These are phyloP conservation scores for Bimuria novae-zelandiae DNA, from an alignment of 2,329 filamentous ascomycete species.

Conservation along the genomic window DNA sequence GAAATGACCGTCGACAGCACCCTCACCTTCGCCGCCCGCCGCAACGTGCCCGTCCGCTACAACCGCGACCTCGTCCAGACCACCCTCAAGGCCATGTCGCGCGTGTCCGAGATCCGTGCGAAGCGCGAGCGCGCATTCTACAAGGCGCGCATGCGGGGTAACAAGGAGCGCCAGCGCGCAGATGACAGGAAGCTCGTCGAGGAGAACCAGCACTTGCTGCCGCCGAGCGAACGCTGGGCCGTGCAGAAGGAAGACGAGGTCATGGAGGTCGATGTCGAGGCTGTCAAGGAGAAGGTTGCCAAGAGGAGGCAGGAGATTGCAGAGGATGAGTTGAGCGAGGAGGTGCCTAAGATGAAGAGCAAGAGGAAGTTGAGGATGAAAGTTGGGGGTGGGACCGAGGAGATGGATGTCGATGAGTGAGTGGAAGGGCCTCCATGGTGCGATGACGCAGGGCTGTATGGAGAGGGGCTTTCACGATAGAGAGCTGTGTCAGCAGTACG, in stretches of 20 bases:
- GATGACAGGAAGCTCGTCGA: slow-evolving; percentile 85
- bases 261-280: slow-evolving; percentile 54
- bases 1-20: slow-evolving; percentile 84
- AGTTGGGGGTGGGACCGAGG: slow-evolving; percentile 52
- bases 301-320: slow-evolving; percentile 67
- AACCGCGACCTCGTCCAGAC: slow-evolving; percentile 87
- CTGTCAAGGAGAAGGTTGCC: slow-evolving; percentile 56
- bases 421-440: too few species aligned
- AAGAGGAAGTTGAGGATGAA: slow-evolving; percentile 56
- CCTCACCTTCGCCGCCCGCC: slow-evolving; percentile 86
- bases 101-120: slow-evolving; percentile 81
- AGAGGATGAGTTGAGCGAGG: slow-evolving; percentile 49
- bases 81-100: slow-evolving; percentile 90
- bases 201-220: slow-evolving; percentile 90
- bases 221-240: slow-evolving; percentile 55
- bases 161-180: slow-evolving; percentile 79
- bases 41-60: slow-evolving; percentile 95
- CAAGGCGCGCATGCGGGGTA: slow-evolving; percentile 89
- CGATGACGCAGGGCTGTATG: too few species aligned
- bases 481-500: too few species aligned
- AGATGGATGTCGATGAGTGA: slow-evolving; percentile 52
- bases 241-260: slow-evolving; percentile 62
- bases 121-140: slow-evolving; percentile 90
- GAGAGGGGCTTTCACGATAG: too few species aligned
- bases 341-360: slow-evolving; percentile 46